phyloP scores from a whole-genome alignment of 2,329 filamentous ascomycete genomes.

The Xylariomycetidae sp. region DNA sequence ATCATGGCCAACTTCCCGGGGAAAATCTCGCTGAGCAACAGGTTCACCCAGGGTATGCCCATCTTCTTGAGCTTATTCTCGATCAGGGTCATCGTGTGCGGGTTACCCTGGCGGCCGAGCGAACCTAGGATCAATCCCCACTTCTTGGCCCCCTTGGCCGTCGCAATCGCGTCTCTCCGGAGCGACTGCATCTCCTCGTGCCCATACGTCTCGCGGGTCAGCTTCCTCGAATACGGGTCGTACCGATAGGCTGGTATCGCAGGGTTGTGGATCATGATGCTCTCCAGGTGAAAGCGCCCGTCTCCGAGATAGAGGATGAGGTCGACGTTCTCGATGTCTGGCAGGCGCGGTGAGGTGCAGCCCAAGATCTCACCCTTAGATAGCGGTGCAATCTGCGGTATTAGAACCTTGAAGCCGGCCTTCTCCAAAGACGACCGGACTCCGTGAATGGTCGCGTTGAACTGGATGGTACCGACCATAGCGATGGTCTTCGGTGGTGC shows the following conservation, averaged over 20 bases:
- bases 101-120: slow-evolving; percentile 90
- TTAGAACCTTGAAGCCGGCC: slow-evolving; percentile 78
- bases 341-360: slow-evolving; percentile 82
- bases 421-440: slow-evolving; percentile 72
- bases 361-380: slow-evolving; percentile 95
- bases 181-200: slow-evolving; percentile 86
- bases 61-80: slow-evolving; percentile 68
- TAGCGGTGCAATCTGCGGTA: slow-evolving; percentile 88
- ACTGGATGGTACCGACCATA: slow-evolving; percentile 95
- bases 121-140: slow-evolving; percentile 96
- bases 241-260: slow-evolving; percentile 87
- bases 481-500: slow-evolving; percentile 79
- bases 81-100: slow-evolving; percentile 83
- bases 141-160: slow-evolving; percentile 72
- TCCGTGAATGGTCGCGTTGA: slow-evolving; percentile 94
- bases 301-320: slow-evolving; percentile 42
- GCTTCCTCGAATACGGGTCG: slow-evolving; percentile 88
- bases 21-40: slow-evolving; percentile 92
- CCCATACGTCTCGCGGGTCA: slow-evolving; percentile 88
- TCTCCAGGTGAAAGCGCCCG: slow-evolving; percentile 68
- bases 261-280: slow-evolving; percentile 98
- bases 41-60: slow-evolving; percentile 76
- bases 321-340: slow-evolving; percentile 52
- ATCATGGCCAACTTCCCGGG: slow-evolving; percentile 93
- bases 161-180: slow-evolving; percentile 69